Percentiles rank a stretch among this genome's conserved stretches.
Evolutionary conservation across 2,329 filamentous ascomycete genomes (phyloP).

Genomic region (Orbilia oligospora): DNA sequence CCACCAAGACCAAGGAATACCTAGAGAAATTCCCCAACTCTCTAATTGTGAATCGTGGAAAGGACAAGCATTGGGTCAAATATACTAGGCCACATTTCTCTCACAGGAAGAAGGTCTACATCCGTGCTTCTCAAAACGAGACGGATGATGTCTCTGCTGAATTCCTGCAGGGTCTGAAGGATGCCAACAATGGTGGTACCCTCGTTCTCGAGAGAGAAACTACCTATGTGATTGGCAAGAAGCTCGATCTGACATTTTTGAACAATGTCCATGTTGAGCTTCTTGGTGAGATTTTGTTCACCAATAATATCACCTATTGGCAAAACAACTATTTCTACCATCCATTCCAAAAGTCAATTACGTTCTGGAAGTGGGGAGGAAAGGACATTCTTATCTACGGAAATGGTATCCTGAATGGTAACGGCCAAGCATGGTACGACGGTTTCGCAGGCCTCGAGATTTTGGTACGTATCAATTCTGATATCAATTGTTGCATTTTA

Average conservation of each 20-base stretch:
- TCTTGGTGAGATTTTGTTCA: conserved; percentile 73
- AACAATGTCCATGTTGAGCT: conserved; percentile 73
- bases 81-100: conserved; percentile 60
- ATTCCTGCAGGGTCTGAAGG: conserved; percentile 72
- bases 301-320: conserved; percentile 70
- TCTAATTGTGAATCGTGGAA: conserved; percentile 33
- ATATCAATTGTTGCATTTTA: conserved; percentile 20
- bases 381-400: conserved; percentile 75
- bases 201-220: conserved; percentile 72
- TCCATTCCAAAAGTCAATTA: conserved; percentile 72
- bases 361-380: conserved; percentile 77
- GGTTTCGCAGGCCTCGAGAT: conserved; percentile 69
- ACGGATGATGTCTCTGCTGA: conserved; percentile 73
- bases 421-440: conserved; percentile 72
- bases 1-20: conserved; percentile 23
- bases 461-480: conserved; percentile 62
- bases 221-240: conserved; percentile 74
- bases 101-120: conserved; percentile 70
- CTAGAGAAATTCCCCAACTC: conserved; percentile 48
- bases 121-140: conserved; percentile 72
- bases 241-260: conserved; percentile 73
- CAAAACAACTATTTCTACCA: conserved; percentile 71
- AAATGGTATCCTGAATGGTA: conserved; percentile 72
- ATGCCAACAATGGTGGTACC: conserved; percentile 74
- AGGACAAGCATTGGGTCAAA: conserved; percentile 53